These are phyloP conservation scores for Aspergillus sp. DNA, from an alignment of 2,329 filamentous ascomycete genomes.

Conservation along the genomic window DNA sequence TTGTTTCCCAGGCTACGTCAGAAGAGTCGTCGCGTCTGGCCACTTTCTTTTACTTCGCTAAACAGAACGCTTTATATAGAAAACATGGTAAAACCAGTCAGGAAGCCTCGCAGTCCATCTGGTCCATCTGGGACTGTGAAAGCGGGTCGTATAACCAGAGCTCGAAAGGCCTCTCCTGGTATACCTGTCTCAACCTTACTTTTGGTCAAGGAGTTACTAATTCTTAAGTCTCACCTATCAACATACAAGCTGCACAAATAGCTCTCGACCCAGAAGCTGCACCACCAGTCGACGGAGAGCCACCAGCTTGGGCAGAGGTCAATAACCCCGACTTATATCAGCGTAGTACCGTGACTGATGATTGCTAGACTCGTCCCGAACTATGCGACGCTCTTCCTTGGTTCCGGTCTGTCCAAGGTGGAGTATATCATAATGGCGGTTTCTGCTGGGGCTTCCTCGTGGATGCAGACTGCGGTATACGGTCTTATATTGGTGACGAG, in stretches of 20 bases:
- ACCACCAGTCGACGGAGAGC: conserved; percentile 22
- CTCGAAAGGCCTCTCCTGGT: not conserved
- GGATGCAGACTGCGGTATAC: conserved; percentile 47
- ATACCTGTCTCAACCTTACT: too few relatives aligned
- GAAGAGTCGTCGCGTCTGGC: too few relatives aligned
- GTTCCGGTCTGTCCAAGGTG: conserved; percentile 56
- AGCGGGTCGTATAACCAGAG: not conserved
- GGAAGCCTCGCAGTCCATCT: not conserved
- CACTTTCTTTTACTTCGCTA: too few relatives aligned
- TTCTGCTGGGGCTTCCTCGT: conserved; percentile 54
- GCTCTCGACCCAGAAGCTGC: not conserved
- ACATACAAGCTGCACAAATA: not conserved
- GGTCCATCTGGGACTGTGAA: not conserved
- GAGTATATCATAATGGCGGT: conserved; percentile 47
- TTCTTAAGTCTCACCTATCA: not conserved
- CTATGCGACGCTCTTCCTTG: conserved; percentile 59
- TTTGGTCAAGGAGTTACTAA: too few relatives aligned
- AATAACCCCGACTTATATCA: not conserved
- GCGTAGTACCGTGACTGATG: conserved; percentile 1
- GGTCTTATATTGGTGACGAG: conserved; percentile 55
- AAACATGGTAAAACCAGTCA: not conserved
- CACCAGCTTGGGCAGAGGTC: conserved; percentile 51
- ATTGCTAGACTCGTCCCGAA: conserved; percentile 43
- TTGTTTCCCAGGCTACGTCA: too few relatives aligned
- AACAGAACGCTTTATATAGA: not conserved